These are phyloP conservation scores for Globisporangium heterothallicum DNA, from an alignment of 352 stramenopile genomes.

Conservation along the genomic window DNA sequence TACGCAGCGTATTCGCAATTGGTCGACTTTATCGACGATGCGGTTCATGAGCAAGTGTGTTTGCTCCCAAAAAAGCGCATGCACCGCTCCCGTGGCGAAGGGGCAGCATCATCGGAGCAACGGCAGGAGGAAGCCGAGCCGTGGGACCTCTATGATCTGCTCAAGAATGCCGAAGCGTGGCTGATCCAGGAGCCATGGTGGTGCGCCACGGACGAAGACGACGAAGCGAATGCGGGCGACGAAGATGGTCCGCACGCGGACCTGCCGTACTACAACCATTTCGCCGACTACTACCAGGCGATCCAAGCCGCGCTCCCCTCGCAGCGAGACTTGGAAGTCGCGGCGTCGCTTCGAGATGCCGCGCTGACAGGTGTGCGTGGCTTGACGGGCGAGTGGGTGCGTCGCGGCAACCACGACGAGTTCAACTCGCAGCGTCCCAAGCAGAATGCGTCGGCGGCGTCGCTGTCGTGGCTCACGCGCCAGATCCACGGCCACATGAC, in stretches of 20 bases:
- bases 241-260: conserved; percentile 30
- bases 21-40: conserved; percentile 41
- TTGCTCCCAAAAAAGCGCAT: conserved; percentile 35
- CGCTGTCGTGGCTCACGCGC: conserved; percentile 44
- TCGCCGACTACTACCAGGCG: conserved; percentile 40
- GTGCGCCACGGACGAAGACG: conserved; percentile 39
- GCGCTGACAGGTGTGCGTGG: conserved; percentile 31
- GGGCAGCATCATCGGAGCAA: conserved; percentile 10
- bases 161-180: conserved; percentile 55
- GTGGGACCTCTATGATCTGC: conserved; percentile 52
- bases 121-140: conserved; percentile 27
- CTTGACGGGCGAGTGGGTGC: conserved; percentile 44
- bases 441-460: conserved; percentile 17
- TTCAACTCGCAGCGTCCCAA: conserved; percentile 25
- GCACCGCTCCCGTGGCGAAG: conserved; percentile 32
- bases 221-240: conserved; percentile 25
- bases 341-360: conserved; percentile 33
- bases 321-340: conserved; percentile 37
- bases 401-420: conserved; percentile 34
- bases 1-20: conserved; percentile 40
- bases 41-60: conserved; percentile 36
- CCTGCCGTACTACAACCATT: conserved; percentile 41
- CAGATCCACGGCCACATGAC: conserved; percentile 51
- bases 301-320: conserved; percentile 38
- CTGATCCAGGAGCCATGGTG: conserved; percentile 50